phyloP scores from a whole-genome alignment of 257 asterid genomes.

The Cruciata laevipes region DNA sequence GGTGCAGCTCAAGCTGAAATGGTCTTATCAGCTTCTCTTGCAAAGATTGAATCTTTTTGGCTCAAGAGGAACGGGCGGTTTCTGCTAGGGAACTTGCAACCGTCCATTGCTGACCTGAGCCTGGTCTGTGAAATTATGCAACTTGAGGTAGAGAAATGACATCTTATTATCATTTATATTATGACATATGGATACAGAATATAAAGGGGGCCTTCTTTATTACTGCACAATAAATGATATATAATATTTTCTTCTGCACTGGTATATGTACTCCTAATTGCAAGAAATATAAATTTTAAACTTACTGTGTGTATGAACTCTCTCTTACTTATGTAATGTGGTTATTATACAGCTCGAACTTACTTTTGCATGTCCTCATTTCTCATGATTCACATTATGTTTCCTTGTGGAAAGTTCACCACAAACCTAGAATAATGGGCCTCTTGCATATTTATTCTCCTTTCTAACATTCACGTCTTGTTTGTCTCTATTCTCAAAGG shows the following conservation, averaged over 20 bases:
- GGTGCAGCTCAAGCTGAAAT: slow-evolving; percentile 67
- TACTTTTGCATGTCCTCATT: background rate
- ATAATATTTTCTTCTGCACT: background rate
- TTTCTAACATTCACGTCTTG: background rate
- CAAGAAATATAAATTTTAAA: background rate
- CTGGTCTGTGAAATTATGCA: slow-evolving; percentile 88
- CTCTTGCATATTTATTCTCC: background rate
- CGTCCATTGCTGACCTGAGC: slow-evolving; percentile 88
- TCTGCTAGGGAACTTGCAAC: slow-evolving; percentile 66
- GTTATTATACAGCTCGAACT: background rate
- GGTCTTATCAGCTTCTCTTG: slow-evolving; percentile 58
- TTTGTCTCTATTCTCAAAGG: background rate
- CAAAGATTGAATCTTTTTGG: slow-evolving; percentile 65
- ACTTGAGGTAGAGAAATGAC: slow-evolving; percentile 56
- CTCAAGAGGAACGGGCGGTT: slow-evolving; percentile 64
- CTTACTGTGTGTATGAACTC: background rate
- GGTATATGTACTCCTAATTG: background rate
- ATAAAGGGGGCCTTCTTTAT: background rate
- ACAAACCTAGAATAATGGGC: background rate
- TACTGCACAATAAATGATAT: background rate
- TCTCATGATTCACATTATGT: background rate
- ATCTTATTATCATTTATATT: background rate
- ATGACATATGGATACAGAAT: background rate
- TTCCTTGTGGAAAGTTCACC: background rate
- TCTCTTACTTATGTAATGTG: background rate